Evolutionary conservation across 768 basidiomycete species (phyloP).

Genomic region (Boletus sp.): DNA sequence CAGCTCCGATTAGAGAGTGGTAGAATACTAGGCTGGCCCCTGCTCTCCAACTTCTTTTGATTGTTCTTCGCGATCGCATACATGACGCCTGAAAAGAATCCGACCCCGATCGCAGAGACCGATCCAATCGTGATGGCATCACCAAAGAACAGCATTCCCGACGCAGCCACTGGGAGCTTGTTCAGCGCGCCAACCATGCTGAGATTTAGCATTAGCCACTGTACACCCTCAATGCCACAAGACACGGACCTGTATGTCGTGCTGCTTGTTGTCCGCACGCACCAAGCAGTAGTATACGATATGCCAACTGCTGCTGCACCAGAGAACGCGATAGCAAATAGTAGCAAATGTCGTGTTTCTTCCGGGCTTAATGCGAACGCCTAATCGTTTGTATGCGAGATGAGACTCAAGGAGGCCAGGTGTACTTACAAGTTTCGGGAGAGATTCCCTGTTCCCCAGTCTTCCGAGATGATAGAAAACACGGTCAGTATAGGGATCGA

Average conservation of each 20-base stretch:
- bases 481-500: conserved; percentile 87
- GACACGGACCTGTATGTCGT: conserved; percentile 88
- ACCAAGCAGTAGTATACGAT: conserved; percentile 99
- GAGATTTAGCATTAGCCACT: conserved; percentile 10
- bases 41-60: conserved; percentile 75
- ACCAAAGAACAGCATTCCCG: conserved; percentile 97
- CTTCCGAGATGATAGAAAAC: conserved; percentile 82
- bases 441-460: conserved; percentile 84
- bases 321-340: conserved; percentile 90
- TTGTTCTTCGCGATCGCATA: conserved; percentile 96
- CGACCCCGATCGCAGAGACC: conserved; percentile 81
- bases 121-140: conserved; percentile 87
- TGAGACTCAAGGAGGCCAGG: not conserved
- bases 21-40: conserved; percentile 54
- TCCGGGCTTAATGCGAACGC: conserved; percentile 57
- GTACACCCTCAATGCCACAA: not conserved
- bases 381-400: not conserved
- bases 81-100: conserved; percentile 88
- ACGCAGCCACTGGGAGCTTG: conserved; percentile 96
- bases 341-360: conserved; percentile 71
- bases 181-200: conserved; percentile 98
- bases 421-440: conserved; percentile 82
- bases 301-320: conserved; percentile 98
- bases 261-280: conserved; percentile 91
- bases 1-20: conserved; percentile 59